phyloP scores from a whole-genome alignment of 331 rosid genomes.

The Pyracantha coccinea region DNA sequence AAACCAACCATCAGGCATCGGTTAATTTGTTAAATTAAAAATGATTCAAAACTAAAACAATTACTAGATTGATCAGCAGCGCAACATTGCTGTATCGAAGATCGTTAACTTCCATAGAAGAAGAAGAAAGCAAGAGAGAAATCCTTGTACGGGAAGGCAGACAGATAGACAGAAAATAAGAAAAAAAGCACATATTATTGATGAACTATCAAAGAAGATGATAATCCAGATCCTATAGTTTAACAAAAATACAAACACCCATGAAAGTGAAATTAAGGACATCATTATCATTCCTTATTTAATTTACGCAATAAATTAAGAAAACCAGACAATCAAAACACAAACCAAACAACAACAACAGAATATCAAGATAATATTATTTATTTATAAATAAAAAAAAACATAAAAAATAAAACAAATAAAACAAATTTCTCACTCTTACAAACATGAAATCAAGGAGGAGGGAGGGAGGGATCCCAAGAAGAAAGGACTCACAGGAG shows the following conservation, averaged over 20 bases:
- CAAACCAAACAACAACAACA: no score
- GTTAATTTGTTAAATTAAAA: background rate
- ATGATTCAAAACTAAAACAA: background rate
- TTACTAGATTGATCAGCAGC: background rate
- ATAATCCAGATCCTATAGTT: background rate
- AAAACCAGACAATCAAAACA: no score
- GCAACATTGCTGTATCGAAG: background rate
- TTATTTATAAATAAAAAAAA: no score
- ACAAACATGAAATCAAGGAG: slow-evolving; percentile 10
- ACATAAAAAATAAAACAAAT: background rate
- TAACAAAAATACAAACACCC: no score
- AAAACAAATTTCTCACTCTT: slow-evolving; percentile 1
- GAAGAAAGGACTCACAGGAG: background rate
- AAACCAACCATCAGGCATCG: background rate
- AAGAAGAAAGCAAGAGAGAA: background rate
- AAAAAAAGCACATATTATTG: background rate
- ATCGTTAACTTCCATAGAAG: background rate
- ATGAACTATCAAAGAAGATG: background rate
- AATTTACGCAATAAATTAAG: no score
- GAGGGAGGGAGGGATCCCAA: slow-evolving; percentile 30
- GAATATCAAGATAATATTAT: background rate
- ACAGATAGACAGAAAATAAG: background rate
- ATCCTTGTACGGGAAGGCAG: background rate
- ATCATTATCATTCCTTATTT: no score
- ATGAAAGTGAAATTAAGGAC: no score